Percentiles rank a stretch among this genome's conserved stretches.
These are phyloP conservation scores for Prunus yedoensis DNA, from an alignment of 331 rosid species.

Conservation along the genomic window DNA sequence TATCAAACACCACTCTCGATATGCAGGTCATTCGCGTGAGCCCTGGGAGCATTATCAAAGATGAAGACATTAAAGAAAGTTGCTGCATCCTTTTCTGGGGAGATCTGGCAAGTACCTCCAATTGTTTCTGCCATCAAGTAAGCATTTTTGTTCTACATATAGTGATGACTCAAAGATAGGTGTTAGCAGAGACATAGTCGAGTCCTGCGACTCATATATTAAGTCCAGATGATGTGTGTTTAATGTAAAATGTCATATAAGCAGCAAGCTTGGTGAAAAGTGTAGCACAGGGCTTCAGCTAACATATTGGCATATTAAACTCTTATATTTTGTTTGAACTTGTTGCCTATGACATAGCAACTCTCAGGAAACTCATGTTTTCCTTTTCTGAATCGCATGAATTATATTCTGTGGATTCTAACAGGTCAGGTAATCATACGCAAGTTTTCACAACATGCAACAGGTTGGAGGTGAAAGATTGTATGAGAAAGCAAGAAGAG, in stretches of 20 bases:
- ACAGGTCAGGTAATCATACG: neutral
- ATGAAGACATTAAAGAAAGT: slow-evolving; percentile 73
- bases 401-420: neutral
- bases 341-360: neutral
- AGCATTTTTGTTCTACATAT: slow-evolving; percentile 27
- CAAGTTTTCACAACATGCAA: slow-evolving; percentile 24
- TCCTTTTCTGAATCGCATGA: neutral
- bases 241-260: neutral
- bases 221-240: neutral
- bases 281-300: neutral
- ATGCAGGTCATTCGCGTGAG: slow-evolving; percentile 91
- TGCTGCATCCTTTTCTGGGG: slow-evolving; percentile 76
- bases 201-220: neutral
- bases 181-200: neutral
- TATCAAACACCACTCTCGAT: slow-evolving; percentile 11
- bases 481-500: slow-evolving; percentile 98
- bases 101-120: slow-evolving; percentile 99
- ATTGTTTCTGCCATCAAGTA: slow-evolving; percentile 99
- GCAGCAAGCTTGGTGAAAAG: neutral
- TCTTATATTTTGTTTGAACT: neutral
- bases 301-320: neutral
- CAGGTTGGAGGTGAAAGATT: slow-evolving; percentile 96
- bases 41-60: slow-evolving; percentile 99
- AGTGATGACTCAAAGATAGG: neutral
- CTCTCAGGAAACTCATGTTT: neutral